Evolutionary conservation across 352 stramenopile genomes (phyloP).

Genomic region (Pythium plurisporium): DNA sequence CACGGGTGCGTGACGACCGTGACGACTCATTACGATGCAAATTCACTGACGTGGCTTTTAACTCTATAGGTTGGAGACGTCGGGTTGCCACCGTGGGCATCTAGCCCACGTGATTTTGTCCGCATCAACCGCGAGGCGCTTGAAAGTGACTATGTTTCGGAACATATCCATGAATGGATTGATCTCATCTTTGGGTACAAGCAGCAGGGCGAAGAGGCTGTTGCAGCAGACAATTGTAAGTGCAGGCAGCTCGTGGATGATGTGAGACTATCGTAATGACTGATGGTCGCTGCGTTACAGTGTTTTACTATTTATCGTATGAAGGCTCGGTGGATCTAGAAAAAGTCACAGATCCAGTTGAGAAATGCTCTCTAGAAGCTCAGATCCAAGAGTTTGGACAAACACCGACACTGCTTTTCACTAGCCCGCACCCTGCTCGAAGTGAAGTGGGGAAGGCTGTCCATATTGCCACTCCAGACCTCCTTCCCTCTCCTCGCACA

Average conservation of each 20-base stretch:
- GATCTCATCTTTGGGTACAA: constrained; percentile 84
- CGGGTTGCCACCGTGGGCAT: constrained; percentile 92
- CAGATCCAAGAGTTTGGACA: constrained; percentile 94
- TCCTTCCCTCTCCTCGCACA: constrained; percentile 34
- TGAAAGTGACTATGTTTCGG: constrained; percentile 72
- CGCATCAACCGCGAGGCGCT: constrained; percentile 64
- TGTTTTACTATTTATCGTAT: constrained; percentile 89
- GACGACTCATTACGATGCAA: neutral
- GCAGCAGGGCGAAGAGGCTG: constrained; percentile 61
- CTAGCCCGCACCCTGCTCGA: constrained; percentile 59
- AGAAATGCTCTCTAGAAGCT: constrained; percentile 91
- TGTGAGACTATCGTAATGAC: neutral
- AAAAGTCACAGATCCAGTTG: constrained; percentile 84
- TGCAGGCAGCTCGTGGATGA: neutral
- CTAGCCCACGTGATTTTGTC: constrained; percentile 75
- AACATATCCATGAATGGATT: constrained; percentile 78
- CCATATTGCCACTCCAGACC: constrained; percentile 43
- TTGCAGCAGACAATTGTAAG: constrained; percentile 78
- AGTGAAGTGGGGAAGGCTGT: constrained; percentile 53
- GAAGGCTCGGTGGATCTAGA: constrained; percentile 85
- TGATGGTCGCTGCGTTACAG: constrained; percentile 19
- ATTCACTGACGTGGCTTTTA: neutral
- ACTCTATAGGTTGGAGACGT: constrained; percentile 88
- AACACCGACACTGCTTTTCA: constrained; percentile 79
- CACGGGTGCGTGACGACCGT: constrained; percentile 20